These are phyloP conservation scores for Oryza nivara DNA, from an alignment of 176 grass and related monocot genomes.

Conservation along the genomic window DNA sequence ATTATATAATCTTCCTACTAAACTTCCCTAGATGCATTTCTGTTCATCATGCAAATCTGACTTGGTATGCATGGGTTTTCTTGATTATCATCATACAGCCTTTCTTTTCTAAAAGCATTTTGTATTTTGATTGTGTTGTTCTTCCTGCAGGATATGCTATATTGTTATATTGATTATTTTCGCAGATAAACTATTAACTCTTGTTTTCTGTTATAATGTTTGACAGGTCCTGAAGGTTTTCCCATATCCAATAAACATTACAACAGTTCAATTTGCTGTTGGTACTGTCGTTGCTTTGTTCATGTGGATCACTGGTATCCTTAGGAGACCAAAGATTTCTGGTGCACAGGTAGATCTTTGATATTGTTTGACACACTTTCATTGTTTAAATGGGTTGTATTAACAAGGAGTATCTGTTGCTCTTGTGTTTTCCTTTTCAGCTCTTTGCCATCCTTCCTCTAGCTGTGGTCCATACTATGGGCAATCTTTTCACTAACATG, in stretches of 20 bases:
- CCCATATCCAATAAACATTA: conserved; percentile 66
- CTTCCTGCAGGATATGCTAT: background rate
- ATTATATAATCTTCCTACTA: background rate
- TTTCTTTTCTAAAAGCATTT: background rate
- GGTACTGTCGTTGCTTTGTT: conserved; percentile 42
- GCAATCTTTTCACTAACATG: conserved; percentile 85
- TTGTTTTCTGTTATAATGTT: background rate
- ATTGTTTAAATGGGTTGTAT: conserved; percentile 18
- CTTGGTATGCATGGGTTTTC: background rate
- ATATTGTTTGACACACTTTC: conserved; percentile 21
- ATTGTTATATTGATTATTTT: background rate
- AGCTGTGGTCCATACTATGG: conserved; percentile 72
- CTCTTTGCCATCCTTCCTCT: conserved; percentile 64
- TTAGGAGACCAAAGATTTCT: conserved; percentile 71
- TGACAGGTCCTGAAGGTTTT: conserved; percentile 80
- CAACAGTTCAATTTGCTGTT: conserved; percentile 66
- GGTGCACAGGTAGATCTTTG: conserved; percentile 58
- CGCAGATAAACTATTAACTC: background rate
- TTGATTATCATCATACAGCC: background rate
- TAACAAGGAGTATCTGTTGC: conserved; percentile 2
- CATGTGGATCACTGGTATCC: conserved; percentile 59
- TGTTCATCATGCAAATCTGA: background rate
- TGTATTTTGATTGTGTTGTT: background rate
- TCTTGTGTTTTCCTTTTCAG: conserved; percentile 32
- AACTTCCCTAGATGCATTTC: background rate